A percentile compares a stretch with the other conserved stretches of the same genome.
Evolutionary conservation across 2,329 filamentous ascomycete genomes (phyloP).

Genomic region (Exophiala viscosa): DNA sequence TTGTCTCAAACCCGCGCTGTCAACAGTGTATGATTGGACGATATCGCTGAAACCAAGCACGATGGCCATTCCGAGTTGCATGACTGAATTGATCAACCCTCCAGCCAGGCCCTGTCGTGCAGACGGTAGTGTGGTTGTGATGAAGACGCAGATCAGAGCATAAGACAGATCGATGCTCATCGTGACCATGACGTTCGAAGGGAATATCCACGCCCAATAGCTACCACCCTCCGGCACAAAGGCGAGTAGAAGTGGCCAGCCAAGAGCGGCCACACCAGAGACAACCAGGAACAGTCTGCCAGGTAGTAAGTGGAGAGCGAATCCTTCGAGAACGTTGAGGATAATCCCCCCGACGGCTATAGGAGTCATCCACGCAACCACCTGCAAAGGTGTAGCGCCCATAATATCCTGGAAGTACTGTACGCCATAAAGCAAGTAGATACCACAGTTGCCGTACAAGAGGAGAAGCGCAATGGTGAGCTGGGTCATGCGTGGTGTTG

Average conservation of each 20-base stretch:
- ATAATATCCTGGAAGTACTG: constrained; percentile 65
- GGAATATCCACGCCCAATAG: constrained; percentile 74
- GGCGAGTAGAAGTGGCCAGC: constrained; percentile 61
- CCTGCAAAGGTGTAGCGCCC: constrained; percentile 56
- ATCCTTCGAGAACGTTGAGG: constrained; percentile 60
- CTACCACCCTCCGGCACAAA: constrained; percentile 55
- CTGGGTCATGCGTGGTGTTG: constrained; percentile 63
- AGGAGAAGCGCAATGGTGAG: constrained; percentile 61
- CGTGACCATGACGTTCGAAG: constrained; percentile 59
- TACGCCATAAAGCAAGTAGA: constrained; percentile 67
- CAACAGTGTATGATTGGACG: constrained; percentile 46
- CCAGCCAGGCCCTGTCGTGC: constrained; percentile 68
- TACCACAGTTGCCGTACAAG: constrained; percentile 64
- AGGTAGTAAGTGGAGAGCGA: constrained; percentile 64
- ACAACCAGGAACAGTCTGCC: constrained; percentile 62
- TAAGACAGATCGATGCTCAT: constrained; percentile 72
- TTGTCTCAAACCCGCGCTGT: constrained; percentile 38
- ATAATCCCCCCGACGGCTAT: constrained; percentile 65
- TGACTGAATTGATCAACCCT: constrained; percentile 64
- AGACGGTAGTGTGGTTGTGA: constrained; percentile 66
- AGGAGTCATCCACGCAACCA: constrained; percentile 66
- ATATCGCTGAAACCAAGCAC: constrained; percentile 69
- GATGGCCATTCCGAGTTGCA: constrained; percentile 70
- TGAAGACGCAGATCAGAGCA: constrained; percentile 72
- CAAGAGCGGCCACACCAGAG: constrained; percentile 57